Conservation (phyloP, 2,329 filamentous ascomycete genomes). For the Fusarium sarcochroum region DNA sequence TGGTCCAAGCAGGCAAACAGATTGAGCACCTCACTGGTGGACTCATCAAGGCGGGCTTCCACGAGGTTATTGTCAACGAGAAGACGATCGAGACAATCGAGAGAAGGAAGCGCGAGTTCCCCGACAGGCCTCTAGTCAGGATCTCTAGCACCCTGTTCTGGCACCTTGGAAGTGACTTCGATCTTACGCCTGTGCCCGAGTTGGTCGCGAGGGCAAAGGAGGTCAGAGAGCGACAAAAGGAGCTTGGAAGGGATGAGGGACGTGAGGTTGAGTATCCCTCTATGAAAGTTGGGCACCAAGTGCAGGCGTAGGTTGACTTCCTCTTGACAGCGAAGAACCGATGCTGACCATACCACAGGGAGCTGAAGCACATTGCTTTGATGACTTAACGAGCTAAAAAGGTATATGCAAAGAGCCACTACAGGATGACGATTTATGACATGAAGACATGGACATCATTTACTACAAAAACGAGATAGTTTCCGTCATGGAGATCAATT, state of each 20-base stretch:
- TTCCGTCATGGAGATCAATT: slow-evolving; percentile 1
- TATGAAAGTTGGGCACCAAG: slow-evolving; percentile 72
- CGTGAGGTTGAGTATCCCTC: slow-evolving; percentile 62
- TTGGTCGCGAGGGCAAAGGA: slow-evolving; percentile 61
- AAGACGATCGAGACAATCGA: slow-evolving; percentile 64
- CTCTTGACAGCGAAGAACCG: neutral
- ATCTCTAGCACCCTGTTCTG: slow-evolving; percentile 75
- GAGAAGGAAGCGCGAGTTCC: slow-evolving; percentile 56
- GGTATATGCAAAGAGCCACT: neutral
- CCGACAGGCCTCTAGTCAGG: slow-evolving; percentile 66
- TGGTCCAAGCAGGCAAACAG: slow-evolving; percentile 75
- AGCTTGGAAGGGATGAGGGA: slow-evolving; percentile 68
- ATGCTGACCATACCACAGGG: slow-evolving; percentile 52
- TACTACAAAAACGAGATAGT: neutral
- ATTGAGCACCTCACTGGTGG: slow-evolving; percentile 73
- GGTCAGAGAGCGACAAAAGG: slow-evolving; percentile 63
- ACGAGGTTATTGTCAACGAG: slow-evolving; percentile 72
- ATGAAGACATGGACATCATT: neutral
- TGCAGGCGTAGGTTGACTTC: slow-evolving; percentile 63
- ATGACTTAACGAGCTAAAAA: slow-evolving; percentile 57
- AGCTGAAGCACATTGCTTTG: slow-evolving; percentile 67
- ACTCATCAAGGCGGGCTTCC: slow-evolving; percentile 72
- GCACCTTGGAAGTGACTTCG: slow-evolving; percentile 70
- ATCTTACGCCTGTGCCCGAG: slow-evolving; percentile 65
- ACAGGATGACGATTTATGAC: slow-evolving; percentile 13